A percentile compares a stretch with the other conserved stretches of the same genome.
Evolutionary conservation across 2,329 filamentous ascomycete genomes (phyloP).

Genomic region (Colletotrichum endophyticum): DNA sequence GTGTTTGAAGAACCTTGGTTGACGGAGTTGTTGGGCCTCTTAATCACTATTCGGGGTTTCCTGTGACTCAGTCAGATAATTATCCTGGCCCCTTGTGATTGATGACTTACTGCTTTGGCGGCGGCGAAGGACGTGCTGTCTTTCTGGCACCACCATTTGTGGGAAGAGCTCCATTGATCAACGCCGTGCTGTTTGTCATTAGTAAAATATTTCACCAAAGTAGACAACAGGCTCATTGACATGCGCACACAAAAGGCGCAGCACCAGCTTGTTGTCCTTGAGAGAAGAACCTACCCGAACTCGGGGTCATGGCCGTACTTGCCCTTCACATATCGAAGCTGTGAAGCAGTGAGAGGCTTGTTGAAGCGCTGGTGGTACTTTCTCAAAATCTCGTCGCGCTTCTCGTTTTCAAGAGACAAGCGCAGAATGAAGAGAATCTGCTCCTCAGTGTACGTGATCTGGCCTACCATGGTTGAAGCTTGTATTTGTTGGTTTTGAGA

Average conservation of each 20-base stretch:
- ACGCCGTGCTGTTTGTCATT: not conserved
- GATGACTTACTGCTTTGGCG: not conserved
- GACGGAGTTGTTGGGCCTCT: not conserved
- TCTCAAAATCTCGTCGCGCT: conserved; percentile 27
- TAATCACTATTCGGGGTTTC: not conserved
- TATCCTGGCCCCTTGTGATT: not conserved
- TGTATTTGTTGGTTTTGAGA: not conserved
- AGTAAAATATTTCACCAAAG: not conserved
- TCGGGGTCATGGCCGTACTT: conserved; percentile 45
- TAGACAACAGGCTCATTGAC: not conserved
- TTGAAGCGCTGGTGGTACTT: conserved; percentile 32
- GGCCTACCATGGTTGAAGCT: conserved; percentile 34
- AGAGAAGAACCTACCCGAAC: conserved; percentile 36
- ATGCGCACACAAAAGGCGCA: not conserved
- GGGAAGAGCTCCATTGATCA: not conserved
- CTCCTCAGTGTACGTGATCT: conserved; percentile 35
- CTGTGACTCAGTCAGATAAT: not conserved
- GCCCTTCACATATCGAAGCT: conserved; percentile 44
- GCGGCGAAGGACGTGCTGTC: not conserved
- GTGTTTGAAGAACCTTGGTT: not conserved
- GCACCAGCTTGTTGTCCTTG: not conserved
- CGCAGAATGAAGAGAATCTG: conserved; percentile 40
- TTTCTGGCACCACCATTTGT: not conserved
- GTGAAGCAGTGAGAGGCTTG: conserved; percentile 29
- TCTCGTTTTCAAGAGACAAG: conserved; percentile 29